Evolutionary conservation across 345 rosid genomes (phyloP).

Genomic region (Murraya koenigii): DNA sequence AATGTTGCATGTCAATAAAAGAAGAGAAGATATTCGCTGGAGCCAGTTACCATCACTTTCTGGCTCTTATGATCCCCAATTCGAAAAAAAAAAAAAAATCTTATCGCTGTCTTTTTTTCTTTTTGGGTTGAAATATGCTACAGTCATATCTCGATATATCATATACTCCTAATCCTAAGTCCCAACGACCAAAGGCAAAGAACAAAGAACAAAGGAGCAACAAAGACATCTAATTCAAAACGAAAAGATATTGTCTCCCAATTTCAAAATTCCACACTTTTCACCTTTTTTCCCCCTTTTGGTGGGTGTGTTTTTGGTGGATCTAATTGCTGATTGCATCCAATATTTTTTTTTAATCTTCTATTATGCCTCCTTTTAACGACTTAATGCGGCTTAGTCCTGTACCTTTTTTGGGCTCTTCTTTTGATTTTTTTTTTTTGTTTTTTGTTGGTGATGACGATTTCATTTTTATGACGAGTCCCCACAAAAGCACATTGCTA

Average conservation of each 20-base stretch:
- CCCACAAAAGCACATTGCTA: neutral
- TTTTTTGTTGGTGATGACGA: neutral
- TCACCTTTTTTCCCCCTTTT: constrained; percentile 13
- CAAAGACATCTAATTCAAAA: constrained; percentile 39
- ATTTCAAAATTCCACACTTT: constrained; percentile 36
- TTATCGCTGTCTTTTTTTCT: neutral
- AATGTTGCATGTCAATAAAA: constrained; percentile 20
- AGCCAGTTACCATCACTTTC: constrained; percentile 10
- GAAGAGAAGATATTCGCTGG: constrained; percentile 21
- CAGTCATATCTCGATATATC: neutral
- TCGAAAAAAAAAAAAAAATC: neutral
- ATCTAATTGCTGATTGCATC: constrained; percentile 34
- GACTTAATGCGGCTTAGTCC: constrained; percentile 19
- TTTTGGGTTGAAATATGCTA: constrained; percentile 30
- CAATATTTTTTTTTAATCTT: constrained; percentile 29
- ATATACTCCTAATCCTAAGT: neutral
- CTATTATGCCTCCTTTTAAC: constrained; percentile 20
- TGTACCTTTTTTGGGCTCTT: constrained; percentile 15
- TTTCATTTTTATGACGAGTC: neutral
- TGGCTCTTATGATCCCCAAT: neutral
- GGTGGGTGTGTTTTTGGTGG: constrained; percentile 24
- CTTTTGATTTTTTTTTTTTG: neutral
- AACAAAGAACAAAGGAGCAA: constrained; percentile 20
- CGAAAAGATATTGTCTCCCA: constrained; percentile 38
- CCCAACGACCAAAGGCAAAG: constrained; percentile 30